Conservation (phyloP, 805 yeast species). For the Candida morakotiae region DNA sequence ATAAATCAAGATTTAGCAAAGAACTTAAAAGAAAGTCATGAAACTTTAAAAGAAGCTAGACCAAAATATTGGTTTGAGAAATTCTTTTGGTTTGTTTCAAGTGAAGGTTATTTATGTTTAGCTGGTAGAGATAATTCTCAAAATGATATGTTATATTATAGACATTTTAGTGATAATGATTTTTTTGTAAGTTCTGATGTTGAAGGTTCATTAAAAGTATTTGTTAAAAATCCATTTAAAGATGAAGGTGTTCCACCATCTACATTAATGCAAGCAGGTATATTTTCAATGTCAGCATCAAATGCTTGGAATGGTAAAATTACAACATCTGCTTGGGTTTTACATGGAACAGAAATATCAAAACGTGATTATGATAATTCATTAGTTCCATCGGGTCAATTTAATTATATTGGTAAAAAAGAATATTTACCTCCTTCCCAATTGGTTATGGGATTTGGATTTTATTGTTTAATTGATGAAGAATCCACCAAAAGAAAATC, state of each 20-base stretch:
- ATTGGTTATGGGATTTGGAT: constrained; percentile 84
- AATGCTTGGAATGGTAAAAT: constrained; percentile 88
- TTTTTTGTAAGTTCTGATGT: constrained; percentile 69
- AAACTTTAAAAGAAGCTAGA: constrained; percentile 55
- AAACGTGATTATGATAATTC: constrained; percentile 62
- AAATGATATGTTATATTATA: constrained; percentile 72
- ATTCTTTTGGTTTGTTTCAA: constrained; percentile 89
- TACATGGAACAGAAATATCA: constrained; percentile 63
- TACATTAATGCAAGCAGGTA: constrained; percentile 85
- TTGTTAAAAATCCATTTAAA: constrained; percentile 74
- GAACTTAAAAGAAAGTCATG: constrained; percentile 50
- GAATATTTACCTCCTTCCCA: constrained; percentile 73
- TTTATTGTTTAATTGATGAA: constrained; percentile 68
- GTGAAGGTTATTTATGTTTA: constrained; percentile 81
- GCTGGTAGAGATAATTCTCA: constrained; percentile 84
- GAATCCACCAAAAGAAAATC: constrained; percentile 39
- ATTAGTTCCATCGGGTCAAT: constrained; percentile 57
- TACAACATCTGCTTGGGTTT: constrained; percentile 81
- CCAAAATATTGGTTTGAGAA: constrained; percentile 90
- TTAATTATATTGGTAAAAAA: constrained; percentile 53
- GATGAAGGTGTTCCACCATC: constrained; percentile 78
- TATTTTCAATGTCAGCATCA: constrained; percentile 74
- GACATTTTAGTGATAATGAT: constrained; percentile 73
- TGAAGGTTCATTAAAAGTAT: constrained; percentile 69
- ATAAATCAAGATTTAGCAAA: constrained; percentile 69